Evolutionary conservation across 352 stramenopile species (phyloP).

Genomic region (Globisporangium mamillatum): DNA sequence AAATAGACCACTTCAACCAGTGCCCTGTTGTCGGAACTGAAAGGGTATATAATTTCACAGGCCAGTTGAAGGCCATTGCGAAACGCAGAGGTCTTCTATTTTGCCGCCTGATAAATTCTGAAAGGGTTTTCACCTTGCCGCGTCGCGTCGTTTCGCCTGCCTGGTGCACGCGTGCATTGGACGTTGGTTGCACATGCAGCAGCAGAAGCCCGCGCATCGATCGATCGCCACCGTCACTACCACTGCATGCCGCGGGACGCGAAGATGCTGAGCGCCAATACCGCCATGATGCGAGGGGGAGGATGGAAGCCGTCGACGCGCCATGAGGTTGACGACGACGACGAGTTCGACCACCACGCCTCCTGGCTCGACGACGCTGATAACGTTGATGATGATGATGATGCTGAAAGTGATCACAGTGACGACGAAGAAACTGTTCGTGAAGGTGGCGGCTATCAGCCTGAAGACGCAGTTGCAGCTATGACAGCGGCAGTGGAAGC

Average conservation of each 20-base stretch:
- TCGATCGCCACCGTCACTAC: not conserved
- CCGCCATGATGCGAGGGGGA: not conserved
- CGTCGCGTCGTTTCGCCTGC: conserved; percentile 10
- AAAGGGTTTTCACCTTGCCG: not conserved
- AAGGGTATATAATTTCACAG: not conserved
- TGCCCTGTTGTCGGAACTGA: not conserved
- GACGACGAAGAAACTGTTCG: not conserved
- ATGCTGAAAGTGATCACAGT: not conserved
- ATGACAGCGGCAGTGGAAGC: not conserved
- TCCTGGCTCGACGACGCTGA: conserved; percentile 15
- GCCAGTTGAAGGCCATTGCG: no score
- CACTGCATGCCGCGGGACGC: not conserved
- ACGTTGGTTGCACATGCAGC: conserved; percentile 4
- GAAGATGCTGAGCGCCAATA: conserved; percentile 9
- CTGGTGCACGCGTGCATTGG: not conserved
- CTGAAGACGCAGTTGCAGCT: not conserved
- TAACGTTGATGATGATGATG: not conserved
- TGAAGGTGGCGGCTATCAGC: conserved; percentile 2
- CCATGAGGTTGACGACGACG: conserved; percentile 14
- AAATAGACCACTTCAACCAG: not conserved
- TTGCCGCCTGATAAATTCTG: not conserved
- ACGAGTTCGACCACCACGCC: conserved; percentile 9
- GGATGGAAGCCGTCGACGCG: not conserved
- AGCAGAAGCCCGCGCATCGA: not conserved
- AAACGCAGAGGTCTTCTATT: not conserved